Evolutionary conservation across 495 filamentous ascomycete species (phyloP), one percentile per base, ranked within the genome.

Genomic region (Xylona heveae): DNA sequence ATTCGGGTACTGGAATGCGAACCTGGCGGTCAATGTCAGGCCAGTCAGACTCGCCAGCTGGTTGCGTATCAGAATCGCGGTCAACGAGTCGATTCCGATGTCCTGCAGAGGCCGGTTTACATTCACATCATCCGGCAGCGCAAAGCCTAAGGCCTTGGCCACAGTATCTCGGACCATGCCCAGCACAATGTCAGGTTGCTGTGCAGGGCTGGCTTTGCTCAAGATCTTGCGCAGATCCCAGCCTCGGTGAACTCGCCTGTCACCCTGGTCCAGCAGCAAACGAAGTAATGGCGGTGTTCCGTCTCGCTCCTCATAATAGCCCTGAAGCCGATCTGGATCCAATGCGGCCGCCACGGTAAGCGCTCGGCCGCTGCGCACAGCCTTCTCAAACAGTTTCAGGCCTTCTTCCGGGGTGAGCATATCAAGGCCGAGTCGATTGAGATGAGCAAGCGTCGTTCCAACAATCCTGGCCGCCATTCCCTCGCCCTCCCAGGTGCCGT

Each of bases 61-160:
- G 20, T 50, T 50, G 28, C 46, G 46, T 8, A 44, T 38, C 32
- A 40, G 36, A 15, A 49, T 39, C n/a, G 46, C 41, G n/a, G 41
- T 44, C 41, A 49, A 38, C 2, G 46, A 49, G 27, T 49, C 46
- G 24, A 49, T 36, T 5, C 43, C 46, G 17, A 49, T 38, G 10
- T 44, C 43, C 13, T 46, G 10, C 21, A 50, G 24, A n/a, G 45
- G 39, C 7, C 19, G 36, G 14, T 38, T 21, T 18, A 39, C 33
- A 16, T 50, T 45, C 14, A 50, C 34, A n/a, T 48, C 38, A 13
- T 25, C 7, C 13, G 31, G 26, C 12, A 12, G 14, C 3, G 29
- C 30, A 30, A 41, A 46, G 0, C 42, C 45, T 22, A 50, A 37
- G 1, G 40, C 31, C 36, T 40, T 50, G 35, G 45, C 44, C 19